A percentile compares a stretch with the other conserved stretches of the same genome.
Evolutionary conservation across 352 stramenopile species (phyloP).

Genomic region (Globisporangium carolinianum): DNA sequence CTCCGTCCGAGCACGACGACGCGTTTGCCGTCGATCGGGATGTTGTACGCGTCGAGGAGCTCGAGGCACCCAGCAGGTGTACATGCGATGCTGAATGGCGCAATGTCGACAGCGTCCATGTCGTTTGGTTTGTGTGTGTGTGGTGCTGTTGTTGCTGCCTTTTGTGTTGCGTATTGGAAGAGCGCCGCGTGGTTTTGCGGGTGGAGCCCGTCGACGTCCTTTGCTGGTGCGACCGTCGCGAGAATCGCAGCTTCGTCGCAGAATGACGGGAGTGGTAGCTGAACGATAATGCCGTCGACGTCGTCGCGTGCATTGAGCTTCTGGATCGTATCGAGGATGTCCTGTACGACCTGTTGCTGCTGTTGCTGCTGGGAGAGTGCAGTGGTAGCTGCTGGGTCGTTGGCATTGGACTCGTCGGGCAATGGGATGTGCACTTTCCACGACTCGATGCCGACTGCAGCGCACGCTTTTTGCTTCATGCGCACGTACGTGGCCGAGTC

Average conservation of each 20-base stretch:
- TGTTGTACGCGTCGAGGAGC: slow-evolving; percentile 87
- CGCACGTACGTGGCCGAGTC: slow-evolving; percentile 98
- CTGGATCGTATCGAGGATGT: slow-evolving; percentile 48
- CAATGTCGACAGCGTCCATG: neutral
- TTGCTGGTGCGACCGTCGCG: slow-evolving; percentile 83
- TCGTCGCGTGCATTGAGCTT: slow-evolving; percentile 57
- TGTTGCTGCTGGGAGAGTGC: too few relatives aligned
- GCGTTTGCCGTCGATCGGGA: slow-evolving; percentile 92
- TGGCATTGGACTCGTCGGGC: slow-evolving; percentile 4
- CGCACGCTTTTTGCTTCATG: slow-evolving; percentile 98
- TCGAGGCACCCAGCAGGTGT: slow-evolving; percentile 96
- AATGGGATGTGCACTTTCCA: slow-evolving; percentile 70
- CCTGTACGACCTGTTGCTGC: slow-evolving; percentile 14
- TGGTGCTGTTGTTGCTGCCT: slow-evolving; percentile 6
- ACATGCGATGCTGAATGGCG: slow-evolving; percentile 85
- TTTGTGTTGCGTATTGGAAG: slow-evolving; percentile 61
- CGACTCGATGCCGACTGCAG: slow-evolving; percentile 88
- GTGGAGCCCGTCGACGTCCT: slow-evolving; percentile 99
- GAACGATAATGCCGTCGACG: slow-evolving; percentile 84
- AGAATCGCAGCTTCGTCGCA: slow-evolving; percentile 94
- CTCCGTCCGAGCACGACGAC: slow-evolving; percentile 96
- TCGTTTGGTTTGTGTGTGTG: slow-evolving; percentile 36
- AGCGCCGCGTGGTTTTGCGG: slow-evolving; percentile 95
- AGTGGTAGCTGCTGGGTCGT: slow-evolving; percentile 1
- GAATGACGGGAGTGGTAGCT: slow-evolving; percentile 90